Percentiles rank a stretch among this genome's conserved stretches.
Conservation (phyloP, 495 filamentous ascomycete genomes). For the Patellaria atrata region DNA sequence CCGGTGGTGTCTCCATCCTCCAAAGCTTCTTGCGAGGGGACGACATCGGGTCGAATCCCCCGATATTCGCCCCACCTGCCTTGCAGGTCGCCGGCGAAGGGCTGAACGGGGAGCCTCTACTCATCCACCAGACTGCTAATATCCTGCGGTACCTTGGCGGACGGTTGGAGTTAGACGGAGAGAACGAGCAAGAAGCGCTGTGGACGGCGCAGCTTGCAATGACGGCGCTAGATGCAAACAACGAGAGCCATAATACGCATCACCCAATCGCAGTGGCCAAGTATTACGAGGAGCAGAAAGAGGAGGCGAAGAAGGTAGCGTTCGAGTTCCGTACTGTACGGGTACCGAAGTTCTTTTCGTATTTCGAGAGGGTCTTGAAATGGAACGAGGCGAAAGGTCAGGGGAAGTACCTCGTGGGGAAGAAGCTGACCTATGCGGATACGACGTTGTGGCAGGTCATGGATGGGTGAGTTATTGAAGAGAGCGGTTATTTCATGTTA, state of each 20-base stretch:
- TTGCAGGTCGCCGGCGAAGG: constrained; percentile 38
- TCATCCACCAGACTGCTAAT: constrained; percentile 49
- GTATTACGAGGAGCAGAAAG: constrained; percentile 58
- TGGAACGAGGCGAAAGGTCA: constrained; percentile 34
- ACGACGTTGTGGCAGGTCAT: constrained; percentile 51
- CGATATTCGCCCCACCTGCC: constrained; percentile 45
- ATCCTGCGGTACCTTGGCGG: constrained; percentile 48
- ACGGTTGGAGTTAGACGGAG: constrained; percentile 36
- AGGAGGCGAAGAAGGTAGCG: constrained; percentile 36
- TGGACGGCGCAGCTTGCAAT: constrained; percentile 41
- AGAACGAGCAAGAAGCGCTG: constrained; percentile 33
- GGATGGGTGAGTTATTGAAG: constrained; percentile 23
- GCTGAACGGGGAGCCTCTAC: constrained; percentile 26
- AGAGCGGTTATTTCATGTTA: not conserved
- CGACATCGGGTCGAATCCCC: constrained; percentile 36
- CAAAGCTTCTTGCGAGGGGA: constrained; percentile 12
- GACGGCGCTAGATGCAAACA: constrained; percentile 52
- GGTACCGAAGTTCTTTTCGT: constrained; percentile 49
- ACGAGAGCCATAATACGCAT: constrained; percentile 54
- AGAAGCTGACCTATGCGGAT: constrained; percentile 48
- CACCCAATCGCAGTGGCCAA: constrained; percentile 41
- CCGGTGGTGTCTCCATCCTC: constrained; percentile 21
- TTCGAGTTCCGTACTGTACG: constrained; percentile 40
- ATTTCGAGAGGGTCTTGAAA: constrained; percentile 46
- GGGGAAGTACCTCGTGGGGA: constrained; percentile 45